Conservation (phyloP, 2,329 filamentous ascomycete species). For the Decorospora gaudefroyi region DNA sequence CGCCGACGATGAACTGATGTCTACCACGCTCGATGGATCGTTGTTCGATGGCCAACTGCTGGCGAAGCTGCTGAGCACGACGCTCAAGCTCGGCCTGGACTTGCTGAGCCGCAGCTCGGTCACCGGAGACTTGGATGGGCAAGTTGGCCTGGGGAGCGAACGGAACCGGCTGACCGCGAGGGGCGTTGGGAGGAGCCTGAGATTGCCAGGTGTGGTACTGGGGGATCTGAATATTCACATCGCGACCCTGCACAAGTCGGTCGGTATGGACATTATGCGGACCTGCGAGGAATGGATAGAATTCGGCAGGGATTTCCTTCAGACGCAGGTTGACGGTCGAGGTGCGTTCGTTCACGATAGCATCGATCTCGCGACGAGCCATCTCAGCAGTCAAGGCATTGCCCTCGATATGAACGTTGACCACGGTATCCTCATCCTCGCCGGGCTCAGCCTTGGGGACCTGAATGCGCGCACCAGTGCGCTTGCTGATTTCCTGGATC, state of each 20-base stretch:
- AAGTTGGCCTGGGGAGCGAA: conserved; percentile 75
- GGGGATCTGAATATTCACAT: conserved; percentile 81
- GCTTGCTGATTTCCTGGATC: conserved; percentile 87
- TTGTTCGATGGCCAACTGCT: conserved; percentile 76
- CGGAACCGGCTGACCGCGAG: conserved; percentile 66
- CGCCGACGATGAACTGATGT: conserved; percentile 93
- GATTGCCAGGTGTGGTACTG: conserved; percentile 74
- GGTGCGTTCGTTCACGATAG: conserved; percentile 84
- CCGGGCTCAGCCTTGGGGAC: conserved; percentile 83
- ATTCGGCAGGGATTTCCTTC: conserved; percentile 83
- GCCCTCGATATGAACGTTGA: conserved; percentile 88
- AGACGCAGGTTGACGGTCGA: conserved; percentile 81
- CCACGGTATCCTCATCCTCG: conserved; percentile 74
- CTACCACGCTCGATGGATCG: conserved; percentile 81
- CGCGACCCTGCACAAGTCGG: conserved; percentile 71
- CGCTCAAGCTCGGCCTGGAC: conserved; percentile 80
- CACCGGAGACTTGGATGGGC: conserved; percentile 83
- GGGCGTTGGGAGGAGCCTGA: conserved; percentile 68
- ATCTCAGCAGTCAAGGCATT: conserved; percentile 85
- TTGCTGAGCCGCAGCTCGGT: conserved; percentile 79
- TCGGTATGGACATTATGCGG: conserved; percentile 70
- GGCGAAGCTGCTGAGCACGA: conserved; percentile 73
- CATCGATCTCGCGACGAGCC: conserved; percentile 80
- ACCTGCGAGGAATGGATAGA: conserved; percentile 93
- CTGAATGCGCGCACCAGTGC: conserved; percentile 87